These are phyloP conservation scores for Trichoderma semiorbis DNA, from an alignment of 2,329 filamentous ascomycete genomes.

Conservation along the genomic window DNA sequence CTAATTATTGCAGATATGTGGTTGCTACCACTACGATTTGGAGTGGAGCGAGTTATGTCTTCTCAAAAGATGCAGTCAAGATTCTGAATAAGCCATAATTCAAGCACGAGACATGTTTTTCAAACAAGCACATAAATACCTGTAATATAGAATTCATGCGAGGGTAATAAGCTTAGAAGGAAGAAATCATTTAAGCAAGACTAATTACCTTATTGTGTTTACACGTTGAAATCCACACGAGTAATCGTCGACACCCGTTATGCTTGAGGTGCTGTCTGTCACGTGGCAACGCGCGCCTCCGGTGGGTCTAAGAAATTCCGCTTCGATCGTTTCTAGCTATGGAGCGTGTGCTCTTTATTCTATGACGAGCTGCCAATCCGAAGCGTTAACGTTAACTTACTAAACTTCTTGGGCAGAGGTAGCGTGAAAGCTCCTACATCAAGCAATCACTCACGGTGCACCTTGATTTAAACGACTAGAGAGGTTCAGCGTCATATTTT, in stretches of 20 bases:
- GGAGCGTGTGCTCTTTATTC: neutral
- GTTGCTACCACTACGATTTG: conserved; percentile 69
- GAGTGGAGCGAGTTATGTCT: conserved; percentile 91
- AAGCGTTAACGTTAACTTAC: neutral
- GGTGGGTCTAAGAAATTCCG: neutral
- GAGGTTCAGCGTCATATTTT: neutral
- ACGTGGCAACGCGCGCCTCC: neutral
- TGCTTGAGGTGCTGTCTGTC: neutral
- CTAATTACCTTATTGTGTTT: neutral
- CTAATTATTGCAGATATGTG: neutral
- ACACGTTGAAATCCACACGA: neutral
- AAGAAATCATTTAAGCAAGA: neutral
- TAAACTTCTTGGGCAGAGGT: neutral
- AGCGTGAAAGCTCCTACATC: conserved; percentile 1
- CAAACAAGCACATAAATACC: neutral
- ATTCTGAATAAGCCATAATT: conserved; percentile 44
- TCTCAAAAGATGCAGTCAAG: conserved; percentile 85
- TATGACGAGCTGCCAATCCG: neutral
- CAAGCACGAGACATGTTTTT: neutral
- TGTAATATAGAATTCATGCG: conserved; percentile 1
- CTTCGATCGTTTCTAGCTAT: neutral
- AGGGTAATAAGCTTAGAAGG: neutral
- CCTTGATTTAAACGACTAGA: neutral
- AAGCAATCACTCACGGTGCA: neutral
- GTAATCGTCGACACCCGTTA: neutral